A percentile compares a stretch with the other conserved stretches of the same genome.
phyloP scores from a whole-genome alignment of 2,329 filamentous ascomycete species.

The Kalmusia sp. region DNA sequence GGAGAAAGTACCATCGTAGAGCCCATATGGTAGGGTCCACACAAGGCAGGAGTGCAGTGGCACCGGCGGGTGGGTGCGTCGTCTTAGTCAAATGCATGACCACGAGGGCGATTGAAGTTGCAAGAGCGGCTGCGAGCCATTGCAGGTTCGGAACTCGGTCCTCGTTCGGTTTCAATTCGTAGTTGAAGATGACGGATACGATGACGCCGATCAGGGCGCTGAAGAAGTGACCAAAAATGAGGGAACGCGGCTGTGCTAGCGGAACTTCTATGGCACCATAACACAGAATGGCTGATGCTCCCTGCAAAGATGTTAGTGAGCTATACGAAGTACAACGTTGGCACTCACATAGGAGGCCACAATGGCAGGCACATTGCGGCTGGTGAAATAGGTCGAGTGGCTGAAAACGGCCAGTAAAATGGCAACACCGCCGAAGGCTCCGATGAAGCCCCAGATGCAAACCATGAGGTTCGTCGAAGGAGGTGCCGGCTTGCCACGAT shows the following conservation, averaged over 20 bases:
- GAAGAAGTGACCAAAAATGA: conserved; percentile 54
- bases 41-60: conserved; percentile 54
- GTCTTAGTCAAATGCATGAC: conserved; percentile 57
- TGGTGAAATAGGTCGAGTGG: conserved; percentile 47
- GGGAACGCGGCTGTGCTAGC: conserved; percentile 53
- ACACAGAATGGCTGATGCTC: conserved; percentile 54
- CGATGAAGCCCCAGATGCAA: conserved; percentile 52
- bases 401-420: conserved; percentile 50
- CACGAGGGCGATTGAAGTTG: conserved; percentile 51
- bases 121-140: conserved; percentile 54
- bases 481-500: conserved; percentile 40
- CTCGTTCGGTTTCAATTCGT: conserved; percentile 37
- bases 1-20: conserved; percentile 53
- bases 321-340: background rate
- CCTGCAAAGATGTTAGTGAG: conserved; percentile 33
- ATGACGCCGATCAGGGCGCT: conserved; percentile 53
- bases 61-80: conserved; percentile 56
- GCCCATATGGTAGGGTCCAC: conserved; percentile 47
- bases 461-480: conserved; percentile 39
- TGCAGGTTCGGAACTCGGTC: conserved; percentile 36
- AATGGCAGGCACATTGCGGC: conserved; percentile 50
- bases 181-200: conserved; percentile 52
- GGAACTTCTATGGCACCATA: conserved; percentile 55
- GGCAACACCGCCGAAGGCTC: conserved; percentile 51
- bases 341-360: conserved; percentile 49